Evolutionary conservation across 495 filamentous ascomycete species (phyloP), one percentile per base, ranked within the genome.

Genomic region (Penicillium maclennaniae): DNA sequence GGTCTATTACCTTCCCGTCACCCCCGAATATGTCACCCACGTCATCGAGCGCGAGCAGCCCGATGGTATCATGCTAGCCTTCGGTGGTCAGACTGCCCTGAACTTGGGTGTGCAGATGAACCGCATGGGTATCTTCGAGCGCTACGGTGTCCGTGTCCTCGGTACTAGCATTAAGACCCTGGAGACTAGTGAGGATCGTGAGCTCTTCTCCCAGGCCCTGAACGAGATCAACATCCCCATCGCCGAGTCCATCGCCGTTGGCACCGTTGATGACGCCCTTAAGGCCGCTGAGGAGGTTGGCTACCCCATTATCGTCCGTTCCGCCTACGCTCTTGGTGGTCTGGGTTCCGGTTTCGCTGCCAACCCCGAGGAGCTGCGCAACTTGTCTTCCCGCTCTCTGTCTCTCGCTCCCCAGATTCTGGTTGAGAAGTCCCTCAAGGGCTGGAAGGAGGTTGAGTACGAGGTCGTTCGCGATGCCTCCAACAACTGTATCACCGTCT

Each of bases 371-470:
- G 92, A 98, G 68, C 83, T 98, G 25, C 84, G 88, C 59, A 89
- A 98, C 66, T 77, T 98, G 76, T 88, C 92, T 51, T 91, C 93
- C 43, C 82, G 89, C 49, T 98, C 92, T 26, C 81, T 98, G 45
- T 93, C 92, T 38, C 83, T 98, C n/a, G 89, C 93, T 20, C 91
- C 92, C 42, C 92, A 98, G 69, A 97, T 98, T 58, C 71, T 98
- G 56, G 92, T 98, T 40, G 92, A 98, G 79, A 98, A 98, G 77
- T 96, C 92, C n/a, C 84, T 98, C 45, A 97, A 97, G 75, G 92
- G 92, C 61, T 98, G 92, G 92, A 97, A 97, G 74, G 92, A 97
- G 72, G 87, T 96, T 49, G 92, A 97, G 69, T 97, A 97, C 66
- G 92, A 97, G 69, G 92, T 97, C 31, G 92, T 97, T 36, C 85